Conservation (phyloP, 73 alveolate genomes). For the Paramecium biaurelia region DNA sequence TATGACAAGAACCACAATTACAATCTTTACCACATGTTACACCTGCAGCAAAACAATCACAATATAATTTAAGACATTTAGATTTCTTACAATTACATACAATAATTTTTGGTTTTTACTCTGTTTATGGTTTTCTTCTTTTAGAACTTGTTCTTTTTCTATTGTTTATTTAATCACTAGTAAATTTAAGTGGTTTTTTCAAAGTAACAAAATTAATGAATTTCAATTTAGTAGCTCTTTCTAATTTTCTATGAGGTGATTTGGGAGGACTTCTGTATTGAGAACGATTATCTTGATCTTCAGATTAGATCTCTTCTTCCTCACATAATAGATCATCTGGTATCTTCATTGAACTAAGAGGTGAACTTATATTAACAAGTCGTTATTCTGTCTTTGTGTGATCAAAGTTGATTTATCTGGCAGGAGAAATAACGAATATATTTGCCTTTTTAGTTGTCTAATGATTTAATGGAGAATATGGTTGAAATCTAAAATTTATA, state of each 20-base stretch:
- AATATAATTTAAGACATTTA: conserved; percentile 91
- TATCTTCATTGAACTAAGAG: conserved; percentile 25
- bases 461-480: conserved; percentile 21
- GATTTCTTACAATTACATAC: conserved; percentile 94
- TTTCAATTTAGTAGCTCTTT: conserved; percentile 26
- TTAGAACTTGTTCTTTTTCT: conserved; percentile 27
- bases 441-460: conserved; percentile 22
- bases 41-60: conserved; percentile 96
- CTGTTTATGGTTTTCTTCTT: conserved; percentile 28
- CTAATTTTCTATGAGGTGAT: conserved; percentile 18
- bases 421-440: conserved; percentile 21
- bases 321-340: not conserved
- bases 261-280: conserved; percentile 15
- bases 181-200: conserved; percentile 10
- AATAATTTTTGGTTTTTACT: conserved; percentile 52
- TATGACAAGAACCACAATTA: conserved; percentile 93
- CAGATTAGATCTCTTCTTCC: not conserved
- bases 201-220: not conserved
- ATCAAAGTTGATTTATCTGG: conserved; percentile 1
- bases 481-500: not conserved
- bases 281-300: conserved; percentile 2
- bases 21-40: conserved; percentile 89
- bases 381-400: conserved; percentile 46
- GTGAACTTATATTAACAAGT: conserved; percentile 21
- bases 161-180: not conserved